phyloP scores from a whole-genome alignment of 495 filamentous ascomycete genomes.

The Neurospora cerealis region DNA sequence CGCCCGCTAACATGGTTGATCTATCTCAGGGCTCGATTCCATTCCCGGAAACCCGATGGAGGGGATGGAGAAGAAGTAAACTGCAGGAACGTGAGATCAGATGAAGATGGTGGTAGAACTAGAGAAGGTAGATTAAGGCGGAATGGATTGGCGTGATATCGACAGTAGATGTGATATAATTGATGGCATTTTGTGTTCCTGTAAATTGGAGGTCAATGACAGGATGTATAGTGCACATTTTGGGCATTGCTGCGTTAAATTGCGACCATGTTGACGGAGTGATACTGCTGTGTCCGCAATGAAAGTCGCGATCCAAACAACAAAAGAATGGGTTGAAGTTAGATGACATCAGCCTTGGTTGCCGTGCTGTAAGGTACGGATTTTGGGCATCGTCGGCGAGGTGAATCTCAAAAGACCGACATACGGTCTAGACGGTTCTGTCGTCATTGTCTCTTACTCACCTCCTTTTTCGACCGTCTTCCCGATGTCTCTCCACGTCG shows the following conservation, averaged over 20 bases:
- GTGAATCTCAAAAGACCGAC: not conserved
- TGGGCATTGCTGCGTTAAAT: not conserved
- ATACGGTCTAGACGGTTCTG: not conserved
- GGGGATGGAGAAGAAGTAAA: not conserved
- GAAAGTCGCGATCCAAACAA: not conserved
- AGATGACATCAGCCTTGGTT: not conserved
- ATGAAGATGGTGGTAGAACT: not conserved
- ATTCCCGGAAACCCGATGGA: not conserved
- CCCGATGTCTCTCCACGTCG: not conserved
- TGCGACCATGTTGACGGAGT: not conserved
- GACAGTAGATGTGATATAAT: not conserved
- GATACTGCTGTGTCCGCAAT: not conserved
- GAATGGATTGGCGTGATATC: not conserved
- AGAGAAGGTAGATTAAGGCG: not conserved
- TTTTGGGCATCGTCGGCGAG: not conserved
- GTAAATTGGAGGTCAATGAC: not conserved
- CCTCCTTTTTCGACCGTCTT: not conserved
- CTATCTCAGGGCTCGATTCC: not conserved
- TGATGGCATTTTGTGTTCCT: not conserved
- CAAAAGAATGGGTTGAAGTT: not conserved
- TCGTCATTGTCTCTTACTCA: not conserved
- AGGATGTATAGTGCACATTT: not conserved
- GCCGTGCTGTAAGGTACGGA: not conserved
- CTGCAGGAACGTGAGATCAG: not conserved
- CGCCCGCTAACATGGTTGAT: not conserved